Conservation (phyloP, 257 asterid species). For the Fraxinus pennsylvanica region DNA sequence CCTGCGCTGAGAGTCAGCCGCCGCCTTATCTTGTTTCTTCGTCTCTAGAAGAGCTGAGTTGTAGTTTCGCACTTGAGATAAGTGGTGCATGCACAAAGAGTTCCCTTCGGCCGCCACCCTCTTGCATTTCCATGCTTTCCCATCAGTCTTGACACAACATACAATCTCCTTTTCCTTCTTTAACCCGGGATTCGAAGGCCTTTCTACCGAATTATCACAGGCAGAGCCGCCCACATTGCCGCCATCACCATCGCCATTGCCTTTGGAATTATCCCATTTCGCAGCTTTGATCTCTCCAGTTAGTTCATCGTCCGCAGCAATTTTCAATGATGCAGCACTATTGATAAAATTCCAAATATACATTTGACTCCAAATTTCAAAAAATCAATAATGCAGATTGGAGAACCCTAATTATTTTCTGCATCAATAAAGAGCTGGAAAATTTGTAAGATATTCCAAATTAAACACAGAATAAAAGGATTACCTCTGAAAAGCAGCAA, state of each 20-base stretch:
- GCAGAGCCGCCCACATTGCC: neutral
- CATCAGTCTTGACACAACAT: constrained; percentile 53
- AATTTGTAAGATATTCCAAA: constrained; percentile 18
- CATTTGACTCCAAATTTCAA: neutral
- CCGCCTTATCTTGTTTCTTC: constrained; percentile 32
- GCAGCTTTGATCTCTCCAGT: neutral
- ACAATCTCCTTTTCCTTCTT: neutral
- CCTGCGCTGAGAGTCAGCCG: neutral
- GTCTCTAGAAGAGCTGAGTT: neutral
- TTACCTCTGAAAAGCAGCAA: constrained; percentile 46
- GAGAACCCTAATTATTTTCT: constrained; percentile 49
- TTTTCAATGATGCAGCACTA: neutral
- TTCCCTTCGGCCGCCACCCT: constrained; percentile 40
- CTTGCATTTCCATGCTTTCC: constrained; percentile 63
- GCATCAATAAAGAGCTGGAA: constrained; percentile 9
- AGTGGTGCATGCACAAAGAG: constrained; percentile 52
- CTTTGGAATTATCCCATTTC: neutral
- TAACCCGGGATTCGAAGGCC: neutral
- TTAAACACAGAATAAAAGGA: constrained; percentile 11
- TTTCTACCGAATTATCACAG: neutral
- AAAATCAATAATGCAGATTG: constrained; percentile 6
- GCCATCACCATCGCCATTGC: constrained; percentile 11
- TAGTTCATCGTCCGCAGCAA: neutral
- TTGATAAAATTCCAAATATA: neutral
- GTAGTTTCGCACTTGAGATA: constrained; percentile 29